Base-by-base conservation (phyloP, 768 basidiomycete genomes). In the Rhizopogon sp. region DNA sequence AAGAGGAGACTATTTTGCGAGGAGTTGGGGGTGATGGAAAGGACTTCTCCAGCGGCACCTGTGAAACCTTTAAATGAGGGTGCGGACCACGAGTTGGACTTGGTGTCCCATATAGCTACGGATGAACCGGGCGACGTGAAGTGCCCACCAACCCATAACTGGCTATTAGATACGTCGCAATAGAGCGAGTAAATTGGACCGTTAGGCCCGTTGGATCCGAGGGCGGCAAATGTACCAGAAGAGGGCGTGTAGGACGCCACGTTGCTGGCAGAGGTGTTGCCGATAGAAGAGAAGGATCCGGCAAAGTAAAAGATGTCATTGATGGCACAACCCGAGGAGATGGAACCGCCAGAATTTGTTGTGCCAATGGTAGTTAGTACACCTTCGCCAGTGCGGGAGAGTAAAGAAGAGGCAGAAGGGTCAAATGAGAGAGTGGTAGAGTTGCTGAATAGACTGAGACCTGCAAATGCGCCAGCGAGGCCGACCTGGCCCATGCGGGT, bases 401-500 rank as follows among this genome's bases (percentile, higher is more conserved):
- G 76, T 45, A 93, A 75, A 40, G 91, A 87, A 13, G 90, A 81
- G 45, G 82, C 79, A 2, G 85, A 75, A 28, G 90, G 76, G 70
- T 93, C 85, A 68, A 88, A 86, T 35, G 83, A 65, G 61, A 80
- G 65, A 46, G 79, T 62, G 33, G 81, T 69, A 55, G 74, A 80
- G 57, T 73, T 81, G 65, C 83, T 74, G 77, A 88, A 86, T 55
- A 94, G 65, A 65, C 87, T 88, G 58, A 99, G 75, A 43, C 94
- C 96, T 22, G 88, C 81, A 66, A 98, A 99, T 35, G 89, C 78
- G 55, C 96, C 96, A 28, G 87, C 85, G 41, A 98, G 78, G 54
- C 85, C 93, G 49, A 98, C 93, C 53, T 79, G 85, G 59, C 96
- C 96, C 91, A 99, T 95, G 52, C 88, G 85, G 62, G 77, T 72